phyloP scores from a whole-genome alignment of 257 asterid species.

The Solanum boliviense region DNA sequence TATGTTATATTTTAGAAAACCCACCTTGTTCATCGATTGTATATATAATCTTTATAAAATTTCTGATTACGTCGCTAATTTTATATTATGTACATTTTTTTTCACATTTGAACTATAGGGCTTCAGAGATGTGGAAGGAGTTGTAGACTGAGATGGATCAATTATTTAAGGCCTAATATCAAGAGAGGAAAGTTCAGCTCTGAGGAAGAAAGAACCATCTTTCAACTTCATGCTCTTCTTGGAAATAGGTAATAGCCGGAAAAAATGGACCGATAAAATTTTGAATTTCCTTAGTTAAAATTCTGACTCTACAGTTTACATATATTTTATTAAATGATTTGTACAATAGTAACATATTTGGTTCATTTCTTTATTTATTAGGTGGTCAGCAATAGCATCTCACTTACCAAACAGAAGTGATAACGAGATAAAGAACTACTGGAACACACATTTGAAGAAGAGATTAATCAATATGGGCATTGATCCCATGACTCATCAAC shows the following conservation, averaged over 20 bases:
- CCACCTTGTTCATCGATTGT: neutral
- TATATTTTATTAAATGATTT: neutral
- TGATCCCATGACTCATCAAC: constrained; percentile 19
- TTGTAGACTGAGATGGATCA: neutral
- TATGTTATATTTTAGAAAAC: too few relatives aligned
- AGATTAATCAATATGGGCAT: constrained; percentile 17
- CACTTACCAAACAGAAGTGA: constrained; percentile 18
- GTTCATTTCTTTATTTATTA: neutral
- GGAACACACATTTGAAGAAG: constrained; percentile 23
- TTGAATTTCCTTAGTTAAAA: fast-evolving
- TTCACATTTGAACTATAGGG: neutral
- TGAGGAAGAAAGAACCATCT: constrained; percentile 17
- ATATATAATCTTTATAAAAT: neutral
- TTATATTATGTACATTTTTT: neutral
- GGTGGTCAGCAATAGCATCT: constrained; percentile 21
- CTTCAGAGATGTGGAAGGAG: constrained; percentile 18
- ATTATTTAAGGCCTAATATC: constrained; percentile 14
- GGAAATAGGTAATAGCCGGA: neutral
- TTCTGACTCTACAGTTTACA: fast-evolving
- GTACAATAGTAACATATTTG: neutral
- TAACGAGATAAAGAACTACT: constrained; percentile 17
- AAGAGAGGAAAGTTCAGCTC: constrained; percentile 16
- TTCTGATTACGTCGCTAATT: neutral
- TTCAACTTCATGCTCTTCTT: neutral
- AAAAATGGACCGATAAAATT: neutral